These are phyloP conservation scores for Arthrobotrys iridis DNA, from an alignment of 2,329 filamentous ascomycete species.

Conservation along the genomic window DNA sequence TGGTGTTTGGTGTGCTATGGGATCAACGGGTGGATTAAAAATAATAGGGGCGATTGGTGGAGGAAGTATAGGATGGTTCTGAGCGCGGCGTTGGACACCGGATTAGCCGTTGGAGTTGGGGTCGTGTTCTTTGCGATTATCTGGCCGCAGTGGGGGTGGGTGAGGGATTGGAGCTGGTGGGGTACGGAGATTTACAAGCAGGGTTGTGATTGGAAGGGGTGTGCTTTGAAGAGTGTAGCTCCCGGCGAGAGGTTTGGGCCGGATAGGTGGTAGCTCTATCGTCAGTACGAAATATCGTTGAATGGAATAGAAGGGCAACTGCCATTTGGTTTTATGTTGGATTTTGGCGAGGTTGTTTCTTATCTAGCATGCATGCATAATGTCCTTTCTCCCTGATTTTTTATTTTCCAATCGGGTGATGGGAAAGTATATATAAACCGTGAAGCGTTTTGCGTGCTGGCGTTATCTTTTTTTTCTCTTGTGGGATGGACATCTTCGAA, in stretches of 20 bases:
- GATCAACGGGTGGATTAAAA: conserved; percentile 81
- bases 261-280: conserved; percentile 65
- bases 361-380: too few relatives aligned
- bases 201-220: conserved; percentile 86
- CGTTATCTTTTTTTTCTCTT: too few relatives aligned
- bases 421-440: too few relatives aligned
- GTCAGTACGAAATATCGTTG: too few relatives aligned
- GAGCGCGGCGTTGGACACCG: conserved; percentile 82
- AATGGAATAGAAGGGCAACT: too few relatives aligned
- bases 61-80: conserved; percentile 85
- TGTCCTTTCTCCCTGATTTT: too few relatives aligned
- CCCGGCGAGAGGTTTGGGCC: conserved; percentile 75
- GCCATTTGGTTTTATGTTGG: too few relatives aligned
- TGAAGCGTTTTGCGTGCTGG: too few relatives aligned
- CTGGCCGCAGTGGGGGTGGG: conserved; percentile 74
- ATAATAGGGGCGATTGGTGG: conserved; percentile 80
- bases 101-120: conserved; percentile 82
- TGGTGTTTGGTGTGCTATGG: conserved; percentile 86
- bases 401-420: too few relatives aligned
- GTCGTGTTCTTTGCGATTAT: conserved; percentile 86
- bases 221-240: conserved; percentile 73
- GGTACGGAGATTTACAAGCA: conserved; percentile 85
- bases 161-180: conserved; percentile 82
- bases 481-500: too few relatives aligned
- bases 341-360: too few relatives aligned